Evolutionary conservation across 305 asterid species (phyloP), one percentile per base, ranked within the genome.

Genomic region (Solanum hybrid): DNA sequence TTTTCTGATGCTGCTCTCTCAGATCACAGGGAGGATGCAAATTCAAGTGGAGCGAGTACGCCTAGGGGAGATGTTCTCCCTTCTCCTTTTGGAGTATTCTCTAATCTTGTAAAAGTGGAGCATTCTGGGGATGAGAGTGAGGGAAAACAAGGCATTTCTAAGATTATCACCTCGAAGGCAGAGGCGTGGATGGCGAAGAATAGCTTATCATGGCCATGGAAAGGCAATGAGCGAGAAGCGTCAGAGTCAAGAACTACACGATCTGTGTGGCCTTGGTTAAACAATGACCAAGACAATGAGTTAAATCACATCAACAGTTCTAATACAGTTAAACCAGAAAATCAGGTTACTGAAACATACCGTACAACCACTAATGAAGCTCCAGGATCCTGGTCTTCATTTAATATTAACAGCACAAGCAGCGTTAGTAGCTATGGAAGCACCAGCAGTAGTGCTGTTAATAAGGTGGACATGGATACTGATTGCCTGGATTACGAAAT

Each of bases 371-470:
- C 91, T 88, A 93, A 89, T 88, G 98, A 94, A 90, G 98, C 98
- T 91, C 90, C 96, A 4, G 98, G 95, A 24, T 95, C 96, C 34
- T 95, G 97, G 98, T 95, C 96, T 77, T 94, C 96, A 6, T 94
- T 91, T 79, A 96, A 96, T 90, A 91, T 93, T 66, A 96, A 96
- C 92, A 97, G 99, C 92, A 89, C 96, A 69, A 96, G 99, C 91
- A 96, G 99, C 92, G 97, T 93, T n/a, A 95, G 98, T 92, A 97
- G 98, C 91, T 92, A 93, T 64, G 97, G 98, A 82, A 97, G 99
- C 89, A 95, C 96, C 8, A 92, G 93, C 88, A 95, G 98, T 91
- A 90, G 94, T 92, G 95, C 95, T 90, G 91, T 94, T 91, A 94
- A 94, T 92, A 96, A 94, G 92, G 94, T 90, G 86, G 98, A 97